phyloP scores from a whole-genome alignment of 2,329 filamentous ascomycete genomes.

The Zymoseptoria brevis region DNA sequence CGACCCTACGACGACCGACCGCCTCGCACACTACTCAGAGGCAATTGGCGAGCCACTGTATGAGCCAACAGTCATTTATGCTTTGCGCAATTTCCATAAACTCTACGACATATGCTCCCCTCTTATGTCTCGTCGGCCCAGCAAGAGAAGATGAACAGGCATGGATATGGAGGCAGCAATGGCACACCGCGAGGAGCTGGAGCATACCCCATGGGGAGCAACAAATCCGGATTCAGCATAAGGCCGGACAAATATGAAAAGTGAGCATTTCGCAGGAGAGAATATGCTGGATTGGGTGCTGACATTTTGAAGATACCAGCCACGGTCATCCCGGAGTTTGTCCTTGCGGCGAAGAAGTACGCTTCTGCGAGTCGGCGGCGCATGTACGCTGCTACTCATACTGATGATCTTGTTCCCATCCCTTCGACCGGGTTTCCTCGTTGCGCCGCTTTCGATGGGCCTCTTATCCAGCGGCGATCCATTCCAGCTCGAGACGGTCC shows the following conservation, averaged over 20 bases:
- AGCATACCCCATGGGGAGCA: constrained; percentile 19
- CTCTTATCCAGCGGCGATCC: constrained; percentile 58
- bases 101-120: constrained; percentile 46
- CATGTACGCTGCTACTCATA: constrained; percentile 50
- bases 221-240: constrained; percentile 61
- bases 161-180: constrained; percentile 65
- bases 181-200: constrained; percentile 47
- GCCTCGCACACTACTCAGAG: not conserved
- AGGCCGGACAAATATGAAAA: constrained; percentile 72
- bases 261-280: constrained; percentile 8
- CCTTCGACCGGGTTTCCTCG: constrained; percentile 51
- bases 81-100: not conserved
- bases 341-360: constrained; percentile 66
- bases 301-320: constrained; percentile 61
- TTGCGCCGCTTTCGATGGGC: constrained; percentile 59
- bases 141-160: constrained; percentile 74
- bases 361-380: constrained; percentile 57
- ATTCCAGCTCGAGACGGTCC: constrained; percentile 83
- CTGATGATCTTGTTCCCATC: constrained; percentile 70
- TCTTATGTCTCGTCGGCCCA: constrained; percentile 46
- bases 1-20: not conserved
- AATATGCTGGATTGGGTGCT: not conserved
- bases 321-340: constrained; percentile 52
- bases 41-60: not conserved
- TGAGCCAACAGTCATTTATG: not conserved